Base-by-base conservation (phyloP, 805 yeast species). In the Torulaspora indica region DNA sequence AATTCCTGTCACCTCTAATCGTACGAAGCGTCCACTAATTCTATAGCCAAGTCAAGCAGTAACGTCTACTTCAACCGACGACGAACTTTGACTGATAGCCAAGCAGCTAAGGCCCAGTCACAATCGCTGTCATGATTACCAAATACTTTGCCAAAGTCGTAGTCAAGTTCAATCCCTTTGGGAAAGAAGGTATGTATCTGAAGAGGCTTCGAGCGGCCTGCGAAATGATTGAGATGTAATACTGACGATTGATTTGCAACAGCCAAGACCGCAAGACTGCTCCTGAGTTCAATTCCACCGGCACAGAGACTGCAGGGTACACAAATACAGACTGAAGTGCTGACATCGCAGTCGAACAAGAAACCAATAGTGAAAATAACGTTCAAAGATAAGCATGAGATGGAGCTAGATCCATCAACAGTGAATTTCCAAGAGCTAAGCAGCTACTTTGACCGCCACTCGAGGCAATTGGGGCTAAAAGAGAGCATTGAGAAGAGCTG, bases 221-320 rank as follows among this genome's bases (percentile, higher is more conserved):
- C 15, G 20, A 8, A 22, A 22, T 15, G 8, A 10, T 5, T 8
- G 8, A 15, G 4, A 17, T 7, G 14, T 17, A 15, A 14, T 31
- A 38, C 35, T 38, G 36, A 31, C 42, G 8, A 14, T 15, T 8
- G 18, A 18, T 10, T 33, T 9, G 35, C 14, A 34, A 35, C 29
- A 69, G 93, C 89, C 35, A 85, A 82, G 64, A 72, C 85, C 5
- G 89, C 95, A 4, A 78, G 98, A 56, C 70, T 85, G 7, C 82
- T 90, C 56, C 73, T 90, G 36, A 75, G 93, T 8, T 75, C 86
- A 42, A 77, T 90, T 34, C 97, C 97, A 8, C 88, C 93, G 5
- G 70, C 79, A 24, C 71, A 81, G 56, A 81, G 83, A 56, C 71
- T 75, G 32, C 60, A 74, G 7, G 79, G 90, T 43, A 63, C 72